phyloP scores from a whole-genome alignment of 805 yeast species.

The Spathaspora arborariae region DNA sequence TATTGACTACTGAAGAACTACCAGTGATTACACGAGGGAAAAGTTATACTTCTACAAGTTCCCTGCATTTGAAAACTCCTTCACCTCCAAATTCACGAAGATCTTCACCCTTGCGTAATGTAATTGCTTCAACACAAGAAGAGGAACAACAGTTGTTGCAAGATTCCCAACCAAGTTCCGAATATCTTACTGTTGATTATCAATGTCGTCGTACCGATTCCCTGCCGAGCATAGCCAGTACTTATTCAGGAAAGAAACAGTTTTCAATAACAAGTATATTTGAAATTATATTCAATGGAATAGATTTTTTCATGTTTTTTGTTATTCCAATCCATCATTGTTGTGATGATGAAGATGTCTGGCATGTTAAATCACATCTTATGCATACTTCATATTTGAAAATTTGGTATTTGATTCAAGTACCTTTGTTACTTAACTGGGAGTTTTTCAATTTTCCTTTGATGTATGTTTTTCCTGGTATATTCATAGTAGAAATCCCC shows the following conservation, averaged over 20 bases:
- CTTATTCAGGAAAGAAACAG: background rate
- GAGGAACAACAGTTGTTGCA: background rate
- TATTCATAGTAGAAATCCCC: constrained; percentile 1
- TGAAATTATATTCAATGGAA: constrained; percentile 7
- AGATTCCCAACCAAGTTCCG: background rate
- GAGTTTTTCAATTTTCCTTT: constrained; percentile 12
- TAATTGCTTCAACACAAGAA: background rate
- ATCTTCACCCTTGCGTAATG: background rate
- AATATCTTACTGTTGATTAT: background rate
- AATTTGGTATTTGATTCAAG: constrained; percentile 18
- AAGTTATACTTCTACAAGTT: background rate
- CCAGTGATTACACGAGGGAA: background rate
- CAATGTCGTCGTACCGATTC: background rate
- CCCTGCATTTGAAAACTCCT: background rate
- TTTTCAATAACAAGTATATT: constrained; percentile 2
- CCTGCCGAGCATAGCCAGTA: background rate
- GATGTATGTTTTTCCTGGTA: background rate
- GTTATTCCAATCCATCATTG: constrained; percentile 12
- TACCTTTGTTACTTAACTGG: constrained; percentile 15
- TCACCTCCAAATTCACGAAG: background rate
- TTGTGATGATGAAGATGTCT: constrained; percentile 4
- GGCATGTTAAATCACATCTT: constrained; percentile 2
- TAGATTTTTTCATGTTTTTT: constrained; percentile 11
- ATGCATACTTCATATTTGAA: background rate
- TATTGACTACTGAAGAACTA: constrained; percentile 16